Evolutionary conservation across 257 asterid genomes (phyloP).

Genomic region (Scutellaria baicalensis): DNA sequence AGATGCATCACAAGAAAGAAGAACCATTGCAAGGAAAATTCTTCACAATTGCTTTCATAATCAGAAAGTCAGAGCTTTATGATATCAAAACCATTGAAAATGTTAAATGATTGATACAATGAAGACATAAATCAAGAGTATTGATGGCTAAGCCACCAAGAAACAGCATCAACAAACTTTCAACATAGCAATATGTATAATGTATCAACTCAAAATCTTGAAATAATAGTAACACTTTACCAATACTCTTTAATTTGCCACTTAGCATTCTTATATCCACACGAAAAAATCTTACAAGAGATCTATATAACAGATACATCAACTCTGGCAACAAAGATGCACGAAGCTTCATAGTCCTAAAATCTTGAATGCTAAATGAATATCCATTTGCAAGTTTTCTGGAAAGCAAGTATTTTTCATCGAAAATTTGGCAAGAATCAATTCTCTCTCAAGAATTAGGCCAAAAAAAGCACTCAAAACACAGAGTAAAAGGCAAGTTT

Average conservation of each 20-base stretch:
- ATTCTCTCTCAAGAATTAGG: not conserved
- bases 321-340: not conserved
- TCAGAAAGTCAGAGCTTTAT: not conserved
- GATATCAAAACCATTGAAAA: not conserved
- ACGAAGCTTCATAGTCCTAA: not conserved
- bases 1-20: not conserved
- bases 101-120: not conserved
- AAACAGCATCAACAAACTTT: not conserved
- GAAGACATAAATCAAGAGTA: not conserved
- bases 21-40: not conserved
- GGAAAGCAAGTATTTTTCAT: not conserved
- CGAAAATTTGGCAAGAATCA: not conserved
- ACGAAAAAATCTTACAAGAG: not conserved
- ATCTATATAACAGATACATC: not conserved
- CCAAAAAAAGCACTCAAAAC: not conserved
- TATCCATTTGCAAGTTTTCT: not conserved
- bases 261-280: not conserved
- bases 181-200: not conserved
- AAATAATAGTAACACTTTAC: not conserved
- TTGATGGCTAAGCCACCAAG: not conserved
- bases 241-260: not conserved
- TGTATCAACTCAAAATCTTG: not conserved
- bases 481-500: not conserved
- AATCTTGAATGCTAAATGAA: not conserved
- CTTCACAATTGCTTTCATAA: not conserved